phyloP scores from a whole-genome alignment of 23 red algal genomes.

The Agarophyton chilense region DNA sequence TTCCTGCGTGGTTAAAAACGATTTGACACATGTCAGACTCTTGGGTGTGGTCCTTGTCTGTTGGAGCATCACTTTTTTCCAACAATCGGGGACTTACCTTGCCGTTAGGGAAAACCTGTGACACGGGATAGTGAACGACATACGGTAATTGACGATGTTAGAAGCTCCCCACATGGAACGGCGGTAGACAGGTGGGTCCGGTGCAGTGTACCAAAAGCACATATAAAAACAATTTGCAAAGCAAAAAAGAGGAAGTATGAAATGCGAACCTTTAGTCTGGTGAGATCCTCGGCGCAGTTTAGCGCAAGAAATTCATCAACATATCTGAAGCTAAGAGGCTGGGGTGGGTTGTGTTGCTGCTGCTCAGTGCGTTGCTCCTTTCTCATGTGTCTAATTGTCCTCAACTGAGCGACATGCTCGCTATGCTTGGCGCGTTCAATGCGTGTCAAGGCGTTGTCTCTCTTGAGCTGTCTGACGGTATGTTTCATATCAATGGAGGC shows the following conservation, averaged over 20 bases:
- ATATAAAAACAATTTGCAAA: neutral
- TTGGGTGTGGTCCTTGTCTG: neutral
- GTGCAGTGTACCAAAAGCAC: too few species aligned
- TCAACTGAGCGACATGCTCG: neutral
- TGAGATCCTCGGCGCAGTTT: slow-evolving; percentile 58
- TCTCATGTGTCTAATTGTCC: slow-evolving; percentile 8
- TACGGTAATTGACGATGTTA: neutral
- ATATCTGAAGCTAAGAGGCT: slow-evolving; percentile 62
- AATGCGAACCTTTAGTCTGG: slow-evolving; percentile 49
- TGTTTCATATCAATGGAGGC: slow-evolving; percentile 16
- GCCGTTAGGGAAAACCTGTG: slow-evolving; percentile 66
- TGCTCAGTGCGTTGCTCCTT: slow-evolving; percentile 15
- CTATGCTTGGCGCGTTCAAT: slow-evolving; percentile 25
- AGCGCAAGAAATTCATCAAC: slow-evolving; percentile 70
- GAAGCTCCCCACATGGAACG: neutral
- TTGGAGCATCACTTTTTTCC: neutral
- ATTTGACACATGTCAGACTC: neutral
- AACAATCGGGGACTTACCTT: slow-evolving; percentile 23
- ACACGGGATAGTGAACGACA: neutral
- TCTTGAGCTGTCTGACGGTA: neutral
- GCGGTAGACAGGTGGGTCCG: too few species aligned
- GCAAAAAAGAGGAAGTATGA: neutral
- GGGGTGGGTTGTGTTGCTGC: neutral
- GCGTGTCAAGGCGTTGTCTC: slow-evolving; percentile 14
- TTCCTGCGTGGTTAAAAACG: slow-evolving; percentile 12